Evolutionary conservation across 2,329 filamentous ascomycete species (phyloP).

Genomic region (Epichloe brachyelytri): DNA sequence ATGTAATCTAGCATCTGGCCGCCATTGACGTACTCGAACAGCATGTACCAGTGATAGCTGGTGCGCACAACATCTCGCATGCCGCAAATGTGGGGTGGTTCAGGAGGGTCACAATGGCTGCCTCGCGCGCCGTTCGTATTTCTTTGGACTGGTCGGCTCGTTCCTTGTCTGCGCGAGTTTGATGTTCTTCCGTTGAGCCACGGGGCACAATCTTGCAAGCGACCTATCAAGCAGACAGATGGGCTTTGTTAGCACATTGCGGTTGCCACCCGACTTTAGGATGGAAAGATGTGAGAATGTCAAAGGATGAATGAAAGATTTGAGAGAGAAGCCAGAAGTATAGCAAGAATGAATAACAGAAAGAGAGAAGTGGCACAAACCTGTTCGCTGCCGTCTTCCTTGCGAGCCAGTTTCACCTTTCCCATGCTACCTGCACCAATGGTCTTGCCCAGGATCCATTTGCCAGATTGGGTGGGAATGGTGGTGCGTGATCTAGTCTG

Average conservation of each 20-base stretch:
- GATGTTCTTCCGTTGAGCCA: constrained; percentile 74
- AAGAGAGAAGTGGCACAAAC: constrained; percentile 32
- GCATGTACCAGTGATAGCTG: constrained; percentile 99
- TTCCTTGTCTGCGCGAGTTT: constrained; percentile 61
- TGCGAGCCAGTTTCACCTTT: constrained; percentile 91
- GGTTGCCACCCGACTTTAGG: neutral
- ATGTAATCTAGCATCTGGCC: constrained; percentile 99
- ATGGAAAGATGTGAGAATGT: neutral
- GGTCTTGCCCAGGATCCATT: constrained; percentile 92
- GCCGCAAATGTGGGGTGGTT: constrained; percentile 90
- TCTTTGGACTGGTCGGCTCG: constrained; percentile 94
- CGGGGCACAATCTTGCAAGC: constrained; percentile 96
- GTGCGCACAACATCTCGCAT: constrained; percentile 92
- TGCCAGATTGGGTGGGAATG: constrained; percentile 79
- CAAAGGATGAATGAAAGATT: neutral
- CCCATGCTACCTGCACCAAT: constrained; percentile 98
- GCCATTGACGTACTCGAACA: constrained; percentile 97
- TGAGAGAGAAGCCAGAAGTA: neutral
- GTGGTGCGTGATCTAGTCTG: constrained; percentile 57
- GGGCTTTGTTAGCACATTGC: neutral
- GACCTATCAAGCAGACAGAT: constrained; percentile 35
- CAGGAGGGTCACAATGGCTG: constrained; percentile 87
- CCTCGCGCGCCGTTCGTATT: constrained; percentile 85
- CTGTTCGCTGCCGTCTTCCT: constrained; percentile 82
- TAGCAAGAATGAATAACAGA: neutral